Base-by-base conservation (phyloP, 1,284 basidiomycete genomes). In the Pseudozyma sp. region DNA sequence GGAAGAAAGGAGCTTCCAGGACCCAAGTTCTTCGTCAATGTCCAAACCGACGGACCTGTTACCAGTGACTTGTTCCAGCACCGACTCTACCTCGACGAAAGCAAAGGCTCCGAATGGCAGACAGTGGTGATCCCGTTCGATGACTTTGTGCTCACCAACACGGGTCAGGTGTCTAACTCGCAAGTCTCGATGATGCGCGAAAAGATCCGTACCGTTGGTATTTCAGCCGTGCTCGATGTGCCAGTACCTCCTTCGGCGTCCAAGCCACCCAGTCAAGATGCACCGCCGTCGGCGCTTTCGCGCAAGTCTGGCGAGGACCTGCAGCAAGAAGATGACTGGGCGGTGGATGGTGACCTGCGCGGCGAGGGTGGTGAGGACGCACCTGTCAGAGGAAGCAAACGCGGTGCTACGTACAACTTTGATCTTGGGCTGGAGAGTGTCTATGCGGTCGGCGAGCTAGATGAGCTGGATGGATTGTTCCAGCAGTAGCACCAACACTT, bases 51-150 rank as follows among this genome's bases (percentile, higher is more conserved):
- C 1, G 86, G 86, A 1, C 90, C 91, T 3, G 85, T 87, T 14
- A 81, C 84, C 72, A 86, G 85, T 37, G 93, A 94, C 84, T 86
- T 96, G 19, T 96, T 93, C 90, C 94, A 95, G 81, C 94, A 96
- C 80, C 88, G 92, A 39, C 86, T 96, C 39, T 92, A 90, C 85
- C 92, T 94, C 83, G 87, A 88, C 59, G 87, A 89, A 53, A 86
- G 87, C 24, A 90, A 92, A 56, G 90, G 90, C 16, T 55, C 77
- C 51, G 86, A 87, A 10, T 96, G 94, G 94, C 92, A 94, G 83
- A 91, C 94, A 78, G 85, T 95, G 10, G 90, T 91, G 75, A 90
- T 95, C 55, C 92, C 93, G 0, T 90, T 95, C 77, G 86, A 88
- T 56, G 90, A 89, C 70, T 96, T 96, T 80, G 89, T 93, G 16